These are phyloP conservation scores for Tylopilus balloui DNA, from an alignment of 768 basidiomycete genomes.

Conservation along the genomic window DNA sequence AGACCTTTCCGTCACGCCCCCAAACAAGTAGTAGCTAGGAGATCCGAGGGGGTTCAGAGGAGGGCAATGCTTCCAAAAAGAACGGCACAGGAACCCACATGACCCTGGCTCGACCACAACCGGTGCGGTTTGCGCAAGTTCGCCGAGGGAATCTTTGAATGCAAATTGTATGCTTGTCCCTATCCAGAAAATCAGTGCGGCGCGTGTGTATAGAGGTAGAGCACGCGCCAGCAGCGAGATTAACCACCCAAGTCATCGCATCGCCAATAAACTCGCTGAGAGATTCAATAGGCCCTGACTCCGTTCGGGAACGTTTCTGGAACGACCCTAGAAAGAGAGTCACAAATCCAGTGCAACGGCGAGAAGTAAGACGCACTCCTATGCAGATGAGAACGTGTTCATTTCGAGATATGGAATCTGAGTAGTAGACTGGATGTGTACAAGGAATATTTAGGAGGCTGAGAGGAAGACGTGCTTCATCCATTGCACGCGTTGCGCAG, in stretches of 20 bases:
- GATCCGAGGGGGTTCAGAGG: slow-evolving; percentile 3
- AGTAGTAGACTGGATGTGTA: slow-evolving; percentile 31
- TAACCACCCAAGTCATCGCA: not conserved
- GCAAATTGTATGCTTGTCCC: slow-evolving; percentile 47
- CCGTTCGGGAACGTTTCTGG: not conserved
- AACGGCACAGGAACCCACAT: not conserved
- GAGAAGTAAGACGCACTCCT: slow-evolving; percentile 22
- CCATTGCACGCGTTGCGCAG: no score
- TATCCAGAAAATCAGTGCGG: slow-evolving; percentile 16
- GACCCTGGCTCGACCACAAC: slow-evolving; percentile 31
- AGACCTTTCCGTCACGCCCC: not conserved
- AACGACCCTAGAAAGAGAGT: not conserved
- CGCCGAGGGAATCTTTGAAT: slow-evolving; percentile 54
- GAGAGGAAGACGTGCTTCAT: not conserved
- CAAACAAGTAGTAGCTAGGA: slow-evolving; percentile 8
- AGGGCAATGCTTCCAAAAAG: not conserved
- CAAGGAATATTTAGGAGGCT: slow-evolving; percentile 52
- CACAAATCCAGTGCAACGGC: not conserved
- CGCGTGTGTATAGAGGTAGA: no score
- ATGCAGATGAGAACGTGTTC: slow-evolving; percentile 25
- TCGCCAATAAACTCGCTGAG: not conserved
- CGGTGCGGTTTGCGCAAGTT: slow-evolving; percentile 39
- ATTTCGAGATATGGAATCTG: not conserved
- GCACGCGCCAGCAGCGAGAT: slow-evolving; percentile 7
- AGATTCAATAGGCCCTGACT: no score